Evolutionary conservation across 495 filamentous ascomycete genomes (phyloP).

Genomic region (Neurospora sp.): DNA sequence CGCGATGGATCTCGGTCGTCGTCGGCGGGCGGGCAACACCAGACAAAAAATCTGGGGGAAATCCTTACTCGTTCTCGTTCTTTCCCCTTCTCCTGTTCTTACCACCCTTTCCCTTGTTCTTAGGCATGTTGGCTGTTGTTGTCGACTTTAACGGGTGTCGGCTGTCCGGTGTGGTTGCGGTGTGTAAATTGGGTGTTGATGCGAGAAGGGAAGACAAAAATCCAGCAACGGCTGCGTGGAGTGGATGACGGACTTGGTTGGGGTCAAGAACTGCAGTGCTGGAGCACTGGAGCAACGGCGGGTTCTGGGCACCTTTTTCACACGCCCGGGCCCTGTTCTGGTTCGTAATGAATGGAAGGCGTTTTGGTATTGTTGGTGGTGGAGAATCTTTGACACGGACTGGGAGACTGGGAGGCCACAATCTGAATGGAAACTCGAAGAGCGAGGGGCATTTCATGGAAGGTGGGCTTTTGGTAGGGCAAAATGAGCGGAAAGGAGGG

Average conservation of each 20-base stretch:
- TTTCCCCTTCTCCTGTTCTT: constrained; percentile 98
- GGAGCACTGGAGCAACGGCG: not conserved
- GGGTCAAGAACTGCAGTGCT: not conserved
- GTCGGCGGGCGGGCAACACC: not conserved
- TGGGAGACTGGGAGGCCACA: not conserved
- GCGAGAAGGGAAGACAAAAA: not conserved
- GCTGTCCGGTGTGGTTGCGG: not conserved
- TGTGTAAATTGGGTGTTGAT: not conserved
- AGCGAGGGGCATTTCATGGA: not conserved
- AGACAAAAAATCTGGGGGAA: not conserved
- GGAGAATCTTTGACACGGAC: not conserved
- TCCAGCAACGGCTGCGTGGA: not conserved
- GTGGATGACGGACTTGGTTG: not conserved
- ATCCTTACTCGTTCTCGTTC: constrained; percentile 75
- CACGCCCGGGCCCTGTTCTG: not conserved
- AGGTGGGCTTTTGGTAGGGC: not conserved
- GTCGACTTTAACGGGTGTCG: not conserved
- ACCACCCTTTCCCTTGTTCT: constrained; percentile 61
- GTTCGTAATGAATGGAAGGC: not conserved
- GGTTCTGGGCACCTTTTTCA: not conserved
- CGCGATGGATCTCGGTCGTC: not conserved
- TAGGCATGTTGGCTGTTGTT: constrained; percentile 16
- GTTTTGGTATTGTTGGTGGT: not conserved
- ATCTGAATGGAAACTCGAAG: not conserved
- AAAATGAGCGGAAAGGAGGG: not conserved